Base-by-base conservation (phyloP, 441 rosid genomes). In the Eutrema salsugineum region DNA sequence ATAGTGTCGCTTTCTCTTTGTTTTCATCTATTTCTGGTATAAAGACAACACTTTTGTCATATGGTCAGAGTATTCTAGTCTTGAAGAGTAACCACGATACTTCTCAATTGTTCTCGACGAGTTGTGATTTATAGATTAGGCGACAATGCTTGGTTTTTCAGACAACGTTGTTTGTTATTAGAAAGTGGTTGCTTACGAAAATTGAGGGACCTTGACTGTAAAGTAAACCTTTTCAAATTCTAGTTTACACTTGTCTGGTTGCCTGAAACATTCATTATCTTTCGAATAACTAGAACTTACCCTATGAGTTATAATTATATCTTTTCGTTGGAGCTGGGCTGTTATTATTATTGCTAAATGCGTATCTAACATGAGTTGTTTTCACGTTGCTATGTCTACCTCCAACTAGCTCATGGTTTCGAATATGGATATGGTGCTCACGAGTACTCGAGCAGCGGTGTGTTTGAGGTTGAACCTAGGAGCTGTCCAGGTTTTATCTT, bases 371-470 rank as follows among this genome's bases (percentile, higher is more conserved):
- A 39, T 39, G 64, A 22, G 14, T 58, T 57, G 27, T 56, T 17
- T 17, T 38, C 22, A 19, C 63, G 5, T 30, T 28, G 38, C 12
- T 7, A 53, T 57, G 16, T 36, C 5, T 20, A 7, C 44, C 63
- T 38, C n/a, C n/a, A n/a, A 58, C 33, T 39, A 93, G 99, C 83
- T 59, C 93, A 96, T 63, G 97, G 91, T 55, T 77, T 90, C 77
- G 99, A 96, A 77, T 96, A 86, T 78, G 97, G 96, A 12, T 96
- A 85, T 79, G 98, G 99, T 36, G 99, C 99, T 60, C 99, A 96
- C 16, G 98, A 96, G 68, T 90, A 82, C 62, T 63, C 94, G 15
- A 68, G 83, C 77, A 96, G 98, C 47, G 99, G 99, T 11, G 90
- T 96, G 19, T 96, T 93, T 76, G 97, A 96, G 80, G 97, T 91